Percentiles rank a stretch among this genome's conserved stretches.
Evolutionary conservation across 176 grass and related monocot genomes (phyloP).

Genomic region (Leersia perrieri): DNA sequence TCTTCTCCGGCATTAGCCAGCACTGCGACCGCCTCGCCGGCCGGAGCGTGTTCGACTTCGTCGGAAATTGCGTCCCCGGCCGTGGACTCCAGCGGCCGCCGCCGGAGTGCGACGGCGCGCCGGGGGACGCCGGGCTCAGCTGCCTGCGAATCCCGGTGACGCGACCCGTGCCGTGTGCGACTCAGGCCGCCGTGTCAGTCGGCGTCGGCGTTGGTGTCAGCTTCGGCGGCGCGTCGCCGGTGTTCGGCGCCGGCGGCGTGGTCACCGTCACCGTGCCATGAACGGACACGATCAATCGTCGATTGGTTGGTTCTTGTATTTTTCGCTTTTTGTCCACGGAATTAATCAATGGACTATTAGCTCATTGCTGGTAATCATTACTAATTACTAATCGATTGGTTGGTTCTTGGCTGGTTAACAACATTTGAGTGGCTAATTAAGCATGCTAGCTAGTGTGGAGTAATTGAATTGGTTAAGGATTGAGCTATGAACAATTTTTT

Average conservation of each 20-base stretch:
- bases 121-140: slow-evolving; percentile 55
- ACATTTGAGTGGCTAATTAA: neutral
- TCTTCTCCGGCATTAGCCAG: slow-evolving; percentile 79
- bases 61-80: slow-evolving; percentile 80
- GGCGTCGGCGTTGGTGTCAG: slow-evolving; percentile 50
- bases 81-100: slow-evolving; percentile 71
- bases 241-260: slow-evolving; percentile 34
- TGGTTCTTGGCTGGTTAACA: neutral
- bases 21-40: slow-evolving; percentile 50
- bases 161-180: slow-evolving; percentile 38
- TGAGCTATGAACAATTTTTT: neutral
- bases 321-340: neutral
- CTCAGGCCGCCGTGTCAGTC: slow-evolving; percentile 32
- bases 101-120: slow-evolving; percentile 58
- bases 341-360: neutral
- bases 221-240: slow-evolving; percentile 21
- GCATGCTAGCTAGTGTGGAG: neutral
- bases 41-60: slow-evolving; percentile 70
- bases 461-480: no score
- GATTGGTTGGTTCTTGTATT: neutral
- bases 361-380: neutral
- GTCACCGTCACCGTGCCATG: slow-evolving; percentile 52
- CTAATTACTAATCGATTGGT: neutral
- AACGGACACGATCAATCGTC: neutral
- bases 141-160: slow-evolving; percentile 63